Percentiles rank a stretch among this genome's conserved stretches.
Evolutionary conservation across 352 stramenopile genomes (phyloP).

Genomic region (Globisporangium megalacanthum): DNA sequence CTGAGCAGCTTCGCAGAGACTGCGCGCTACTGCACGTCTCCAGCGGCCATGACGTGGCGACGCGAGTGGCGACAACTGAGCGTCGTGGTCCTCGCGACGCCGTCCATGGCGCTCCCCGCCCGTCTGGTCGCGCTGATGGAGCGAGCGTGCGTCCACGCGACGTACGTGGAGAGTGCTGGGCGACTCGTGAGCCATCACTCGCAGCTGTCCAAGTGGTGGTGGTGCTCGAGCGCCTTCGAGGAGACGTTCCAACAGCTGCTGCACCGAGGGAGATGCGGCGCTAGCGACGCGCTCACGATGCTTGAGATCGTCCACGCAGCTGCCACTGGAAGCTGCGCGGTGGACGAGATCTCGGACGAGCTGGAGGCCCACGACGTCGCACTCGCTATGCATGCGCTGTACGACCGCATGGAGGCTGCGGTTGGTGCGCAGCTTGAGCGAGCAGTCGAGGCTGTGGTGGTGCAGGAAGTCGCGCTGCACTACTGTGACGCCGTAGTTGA

Average conservation of each 20-base stretch:
- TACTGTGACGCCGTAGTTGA: background rate
- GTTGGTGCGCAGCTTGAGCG: slow-evolving; percentile 25
- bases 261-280: background rate
- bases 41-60: slow-evolving; percentile 23
- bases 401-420: slow-evolving; percentile 21
- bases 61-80: slow-evolving; percentile 65
- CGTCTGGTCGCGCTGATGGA: slow-evolving; percentile 30
- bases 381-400: slow-evolving; percentile 11
- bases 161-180: slow-evolving; percentile 29
- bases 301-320: slow-evolving; percentile 28
- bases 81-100: slow-evolving; percentile 18
- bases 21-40: slow-evolving; percentile 20
- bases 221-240: slow-evolving; percentile 32
- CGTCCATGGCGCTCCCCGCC: slow-evolving; percentile 8
- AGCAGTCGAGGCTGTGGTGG: slow-evolving; percentile 17
- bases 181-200: slow-evolving; percentile 24
- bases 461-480: slow-evolving; percentile 13
- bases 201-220: slow-evolving; percentile 48
- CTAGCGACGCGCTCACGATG: slow-evolving; percentile 15
- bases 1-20: slow-evolving; percentile 36
- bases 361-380: slow-evolving; percentile 13
- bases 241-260: slow-evolving; percentile 19
- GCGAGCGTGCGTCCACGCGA: slow-evolving; percentile 31
- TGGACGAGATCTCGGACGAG: slow-evolving; percentile 37
- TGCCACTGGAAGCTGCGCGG: slow-evolving; percentile 14